Percentiles rank a stretch among this genome's conserved stretches.
Evolutionary conservation across 2,329 filamentous ascomycete genomes (phyloP).

Genomic region (Ceratocystis albifundus): DNA sequence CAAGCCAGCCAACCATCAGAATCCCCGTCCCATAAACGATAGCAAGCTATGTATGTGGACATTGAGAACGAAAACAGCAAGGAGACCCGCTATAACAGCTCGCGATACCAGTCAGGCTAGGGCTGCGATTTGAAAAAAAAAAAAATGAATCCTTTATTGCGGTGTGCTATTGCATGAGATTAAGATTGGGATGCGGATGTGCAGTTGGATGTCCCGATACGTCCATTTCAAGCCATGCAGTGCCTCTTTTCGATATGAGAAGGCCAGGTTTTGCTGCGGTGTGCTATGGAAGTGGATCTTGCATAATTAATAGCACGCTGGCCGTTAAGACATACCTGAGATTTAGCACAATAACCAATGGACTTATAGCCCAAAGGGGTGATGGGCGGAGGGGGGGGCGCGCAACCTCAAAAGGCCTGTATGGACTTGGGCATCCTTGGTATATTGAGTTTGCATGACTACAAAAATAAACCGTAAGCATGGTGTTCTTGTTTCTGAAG

Average conservation of each 20-base stretch:
- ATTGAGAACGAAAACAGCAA: not conserved
- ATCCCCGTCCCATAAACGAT: not conserved
- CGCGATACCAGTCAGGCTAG: not conserved
- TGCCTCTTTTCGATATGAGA: not conserved
- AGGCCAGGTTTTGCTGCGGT: not conserved
- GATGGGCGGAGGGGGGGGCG: not conserved
- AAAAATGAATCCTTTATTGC: not conserved
- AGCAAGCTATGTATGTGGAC: conserved; percentile 1
- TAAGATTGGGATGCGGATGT: conserved; percentile 3
- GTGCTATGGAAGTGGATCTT: not conserved
- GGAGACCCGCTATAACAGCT: not conserved
- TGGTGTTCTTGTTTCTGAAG: not conserved
- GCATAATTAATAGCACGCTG: not conserved
- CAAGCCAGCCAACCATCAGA: not conserved
- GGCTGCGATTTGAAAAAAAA: not conserved
- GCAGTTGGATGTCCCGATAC: not conserved
- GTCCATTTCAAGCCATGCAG: not conserved
- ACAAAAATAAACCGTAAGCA: not conserved
- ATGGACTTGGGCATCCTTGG: not conserved
- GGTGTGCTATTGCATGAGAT: conserved; percentile 2
- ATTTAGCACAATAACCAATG: no score
- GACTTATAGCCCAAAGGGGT: not conserved
- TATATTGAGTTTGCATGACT: not conserved
- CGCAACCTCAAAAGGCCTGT: not conserved
- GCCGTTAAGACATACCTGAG: not conserved